phyloP scores from a whole-genome alignment of 2,329 filamentous ascomycete genomes.

The Rutstroemia sp. region DNA sequence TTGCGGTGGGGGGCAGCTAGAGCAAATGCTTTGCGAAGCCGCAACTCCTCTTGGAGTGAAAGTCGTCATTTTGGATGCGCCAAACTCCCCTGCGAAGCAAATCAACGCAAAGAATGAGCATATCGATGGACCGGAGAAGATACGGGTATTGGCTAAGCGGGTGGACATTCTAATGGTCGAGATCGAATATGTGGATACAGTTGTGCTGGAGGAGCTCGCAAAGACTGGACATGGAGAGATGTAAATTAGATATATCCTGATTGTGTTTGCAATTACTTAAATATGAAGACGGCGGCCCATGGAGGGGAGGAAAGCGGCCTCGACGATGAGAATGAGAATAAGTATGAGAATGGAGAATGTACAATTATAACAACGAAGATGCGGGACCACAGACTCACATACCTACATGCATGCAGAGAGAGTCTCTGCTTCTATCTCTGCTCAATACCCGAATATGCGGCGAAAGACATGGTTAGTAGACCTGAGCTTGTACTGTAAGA shows the following conservation, averaged over 20 bases:
- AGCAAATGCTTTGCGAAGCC: slow-evolving; percentile 43
- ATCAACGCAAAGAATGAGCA: slow-evolving; percentile 69
- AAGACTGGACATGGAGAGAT: slow-evolving; percentile 39
- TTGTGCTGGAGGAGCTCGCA: slow-evolving; percentile 76
- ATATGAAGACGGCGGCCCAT: too few relatives aligned
- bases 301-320: too few relatives aligned
- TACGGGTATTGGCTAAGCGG: slow-evolving; percentile 66
- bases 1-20: slow-evolving; percentile 32
- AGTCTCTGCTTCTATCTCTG: too few relatives aligned
- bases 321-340: too few relatives aligned
- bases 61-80: slow-evolving; percentile 71
- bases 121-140: slow-evolving; percentile 67
- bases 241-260: background rate
- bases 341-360: too few relatives aligned
- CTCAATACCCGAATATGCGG: too few relatives aligned
- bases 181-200: slow-evolving; percentile 92
- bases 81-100: slow-evolving; percentile 75
- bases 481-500: too few relatives aligned
- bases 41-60: slow-evolving; percentile 72
- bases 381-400: too few relatives aligned
- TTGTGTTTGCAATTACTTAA: too few relatives aligned
- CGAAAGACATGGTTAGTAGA: too few relatives aligned
- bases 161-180: slow-evolving; percentile 86
- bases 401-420: too few relatives aligned
- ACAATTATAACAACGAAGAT: too few relatives aligned